Evolutionary conservation across 2,329 filamentous ascomycete genomes (phyloP), one percentile per base, ranked within the genome.

Genomic region (Aspergillus jensenii): DNA sequence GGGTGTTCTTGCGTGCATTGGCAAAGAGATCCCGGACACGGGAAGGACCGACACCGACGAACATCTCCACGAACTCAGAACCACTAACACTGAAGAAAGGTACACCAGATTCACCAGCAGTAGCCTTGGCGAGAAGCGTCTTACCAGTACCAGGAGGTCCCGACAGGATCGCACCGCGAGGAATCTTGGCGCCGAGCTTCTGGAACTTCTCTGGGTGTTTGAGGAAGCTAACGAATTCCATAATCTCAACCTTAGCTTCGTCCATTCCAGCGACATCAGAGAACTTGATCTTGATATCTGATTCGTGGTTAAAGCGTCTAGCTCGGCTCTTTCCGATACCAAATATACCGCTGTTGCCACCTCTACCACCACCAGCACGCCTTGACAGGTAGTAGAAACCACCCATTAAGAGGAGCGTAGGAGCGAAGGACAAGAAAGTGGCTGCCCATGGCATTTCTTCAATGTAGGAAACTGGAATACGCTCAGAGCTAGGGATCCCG

Each of bases 41-140:
- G 31, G 93, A 98, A 19, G 95, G 91, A 76, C 95, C 95, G 59
- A 99, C 95, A 85, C 95, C 95, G 52, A 99, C 95, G 73, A 99
- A 99, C 93, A 99, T 99, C 79, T 99, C 95, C 33, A 99, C 93
- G 72, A 99, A 99, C 74, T 99, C 95, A 49, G 95, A 99, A 72
- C 95, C 95, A 75, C 92, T 97, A 68, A 99, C 95, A 70, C 91
- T 96, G 84, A 93, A 99, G 83, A 99, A 99, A 0, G 95, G 95
- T 33, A 99, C 95, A 44, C 90, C 89, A 25, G 95, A 97, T 79
- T 99, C 95, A 73, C 95, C 95, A 51, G 95, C 95, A 9, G 95
- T 99, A 14, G 95, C 95, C 80, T 99, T 99, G 62, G 95, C 95
- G 46, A 99, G 85, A 61, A 99, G 80, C 2, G 95, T 99, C 81